A percentile compares a stretch with the other conserved stretches of the same genome.
These are phyloP conservation scores for Gardenia jasminoides DNA, from an alignment of 257 asterid genomes.

Conservation along the genomic window DNA sequence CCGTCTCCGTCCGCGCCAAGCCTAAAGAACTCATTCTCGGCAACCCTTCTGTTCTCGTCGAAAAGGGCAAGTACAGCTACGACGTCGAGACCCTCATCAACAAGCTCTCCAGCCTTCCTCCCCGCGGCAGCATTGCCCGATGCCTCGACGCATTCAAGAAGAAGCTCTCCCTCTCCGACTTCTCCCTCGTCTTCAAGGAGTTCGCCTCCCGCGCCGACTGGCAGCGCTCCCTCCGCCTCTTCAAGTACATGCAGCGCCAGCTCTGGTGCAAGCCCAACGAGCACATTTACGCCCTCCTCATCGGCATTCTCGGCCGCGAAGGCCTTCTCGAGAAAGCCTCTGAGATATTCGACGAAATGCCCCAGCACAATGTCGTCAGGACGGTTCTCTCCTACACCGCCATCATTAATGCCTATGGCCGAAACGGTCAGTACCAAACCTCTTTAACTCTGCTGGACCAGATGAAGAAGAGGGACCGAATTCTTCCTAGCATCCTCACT, in stretches of 20 bases:
- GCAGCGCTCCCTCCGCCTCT: constrained; percentile 95
- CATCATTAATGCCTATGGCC: constrained; percentile 81
- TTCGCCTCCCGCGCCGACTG: constrained; percentile 90
- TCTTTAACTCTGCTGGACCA: constrained; percentile 63
- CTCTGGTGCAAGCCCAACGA: constrained; percentile 95
- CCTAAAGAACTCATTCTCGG: constrained; percentile 74
- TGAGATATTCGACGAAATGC: constrained; percentile 90
- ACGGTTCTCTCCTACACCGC: constrained; percentile 80
- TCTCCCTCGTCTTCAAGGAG: constrained; percentile 72
- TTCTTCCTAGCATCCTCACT: constrained; percentile 79
- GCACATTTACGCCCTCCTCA: constrained; percentile 70
- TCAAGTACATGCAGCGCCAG: constrained; percentile 96
- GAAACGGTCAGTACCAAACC: constrained; percentile 74
- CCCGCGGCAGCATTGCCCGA: constrained; percentile 98
- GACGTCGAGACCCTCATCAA: constrained; percentile 94
- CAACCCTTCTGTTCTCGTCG: constrained; percentile 79
- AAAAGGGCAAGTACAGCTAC: constrained; percentile 92
- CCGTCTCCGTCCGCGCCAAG: constrained; percentile 49
- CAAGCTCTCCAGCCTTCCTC: constrained; percentile 94
- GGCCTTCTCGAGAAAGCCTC: constrained; percentile 79
- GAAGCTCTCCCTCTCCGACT: constrained; percentile 89
- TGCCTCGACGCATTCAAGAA: constrained; percentile 81
- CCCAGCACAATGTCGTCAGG: constrained; percentile 49
- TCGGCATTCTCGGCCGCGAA: constrained; percentile 83
- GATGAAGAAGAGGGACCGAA: constrained; percentile 84